Evolutionary conservation across 768 basidiomycete species (phyloP), one percentile per base, ranked within the genome.

Genomic region (Steccherinum ochraceum): DNA sequence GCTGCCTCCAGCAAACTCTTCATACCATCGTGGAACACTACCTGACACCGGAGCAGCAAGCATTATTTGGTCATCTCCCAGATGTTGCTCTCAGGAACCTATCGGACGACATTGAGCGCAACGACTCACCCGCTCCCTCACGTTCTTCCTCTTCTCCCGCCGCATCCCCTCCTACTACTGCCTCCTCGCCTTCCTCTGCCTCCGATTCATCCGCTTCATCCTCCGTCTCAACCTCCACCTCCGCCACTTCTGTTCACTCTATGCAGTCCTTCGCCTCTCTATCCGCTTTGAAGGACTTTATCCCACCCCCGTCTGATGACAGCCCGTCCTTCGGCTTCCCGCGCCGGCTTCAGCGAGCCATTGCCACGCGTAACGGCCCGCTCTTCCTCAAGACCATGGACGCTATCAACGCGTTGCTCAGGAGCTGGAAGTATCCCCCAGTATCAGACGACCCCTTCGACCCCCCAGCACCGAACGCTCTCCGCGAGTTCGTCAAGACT

Each of bases 1-100:
- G 84, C 73, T 86, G 86, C 61, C 70, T 93, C 26, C 85, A 89
- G 69, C 73, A 76, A 53, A 77, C 83, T 11, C 66, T 93, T 24
- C 75, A 83, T 64, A 81, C 81, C 45, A 89, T 92, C 43, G 67
- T 90, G 52, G 78, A 87, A 67, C 11, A 12, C 20, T 43, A 20
- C 30, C 24, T 12, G 12, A 16, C 40, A 25, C 12, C 5, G 1
- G 19, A 23, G 20, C 84, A 89, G 60, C 82, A 78, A 61, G 64
- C 70, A 16, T 66, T 82, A 16, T 88, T 92, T 54, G 89, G 89
- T 5, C 24, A 18, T 24, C 27, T 53, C 30, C 35, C 40, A 21
- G 26, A 24, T 24, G n/a, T 27, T 11, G 43, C 39, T 27, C 16
- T 35, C 7, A 35, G 30, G 30, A 35, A 35, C 16, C 30, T 35